Percentiles rank a stretch among this genome's conserved stretches.
These are phyloP conservation scores for Drosera spatulata DNA, from an alignment of 179 eudicot genomes.

Conservation along the genomic window DNA sequence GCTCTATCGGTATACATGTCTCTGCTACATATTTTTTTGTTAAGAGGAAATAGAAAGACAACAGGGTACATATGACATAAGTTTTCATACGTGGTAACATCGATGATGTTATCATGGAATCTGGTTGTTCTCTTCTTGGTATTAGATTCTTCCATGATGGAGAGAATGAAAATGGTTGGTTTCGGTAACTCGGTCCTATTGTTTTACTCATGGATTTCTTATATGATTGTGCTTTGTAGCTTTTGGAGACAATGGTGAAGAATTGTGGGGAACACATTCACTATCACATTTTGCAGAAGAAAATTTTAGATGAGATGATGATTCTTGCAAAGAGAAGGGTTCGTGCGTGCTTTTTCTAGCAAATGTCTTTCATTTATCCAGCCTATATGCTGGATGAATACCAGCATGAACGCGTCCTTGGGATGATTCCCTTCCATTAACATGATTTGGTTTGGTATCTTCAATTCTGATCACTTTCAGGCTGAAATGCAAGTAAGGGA, in stretches of 20 bases:
- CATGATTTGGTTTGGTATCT: neutral
- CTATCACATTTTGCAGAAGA: constrained; percentile 61
- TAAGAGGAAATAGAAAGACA: no score
- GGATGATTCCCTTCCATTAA: neutral
- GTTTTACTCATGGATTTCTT: neutral
- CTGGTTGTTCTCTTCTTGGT: no score
- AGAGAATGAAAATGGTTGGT: neutral
- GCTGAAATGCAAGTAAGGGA: constrained; percentile 77
- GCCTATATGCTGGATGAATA: neutral
- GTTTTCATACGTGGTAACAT: no score
- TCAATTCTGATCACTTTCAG: constrained; percentile 16
- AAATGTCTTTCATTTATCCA: neutral
- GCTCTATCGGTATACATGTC: constrained; percentile 60
- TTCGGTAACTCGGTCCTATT: neutral
- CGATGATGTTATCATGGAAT: no score
- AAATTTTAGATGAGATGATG: constrained; percentile 75
- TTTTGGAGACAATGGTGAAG: constrained; percentile 96
- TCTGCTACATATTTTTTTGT: neutral
- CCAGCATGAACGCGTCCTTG: neutral
- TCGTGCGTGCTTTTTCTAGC: neutral
- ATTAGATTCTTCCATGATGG: no score
- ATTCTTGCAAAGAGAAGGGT: constrained; percentile 88
- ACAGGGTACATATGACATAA: neutral
- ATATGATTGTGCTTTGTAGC: constrained; percentile 18
- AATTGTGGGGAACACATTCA: constrained; percentile 90